phyloP scores from a whole-genome alignment of 1,284 basidiomycete species.

The Microbotryum scabiosae region DNA sequence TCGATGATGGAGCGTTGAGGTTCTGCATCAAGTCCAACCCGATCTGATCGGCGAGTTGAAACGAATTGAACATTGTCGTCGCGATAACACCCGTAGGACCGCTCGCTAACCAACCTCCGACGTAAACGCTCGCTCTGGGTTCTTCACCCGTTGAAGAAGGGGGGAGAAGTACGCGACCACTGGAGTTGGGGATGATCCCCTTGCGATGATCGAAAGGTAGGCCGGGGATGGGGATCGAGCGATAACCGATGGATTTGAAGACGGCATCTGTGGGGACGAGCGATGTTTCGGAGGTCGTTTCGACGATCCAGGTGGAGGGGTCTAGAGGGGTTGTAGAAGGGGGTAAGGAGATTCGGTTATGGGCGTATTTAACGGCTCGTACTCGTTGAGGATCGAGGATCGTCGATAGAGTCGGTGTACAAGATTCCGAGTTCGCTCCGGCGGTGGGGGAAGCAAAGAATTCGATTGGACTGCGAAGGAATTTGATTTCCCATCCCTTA shows the following conservation, averaged over 20 bases:
- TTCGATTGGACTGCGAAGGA: constrained; percentile 61
- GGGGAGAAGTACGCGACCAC: not conserved
- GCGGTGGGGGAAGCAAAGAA: constrained; percentile 39
- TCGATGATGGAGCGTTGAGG: not conserved
- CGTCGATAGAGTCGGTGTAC: constrained; percentile 3
- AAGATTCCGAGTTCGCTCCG: not conserved
- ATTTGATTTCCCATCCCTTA: constrained; percentile 72
- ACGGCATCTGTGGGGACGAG: constrained; percentile 63
- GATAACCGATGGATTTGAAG: constrained; percentile 81
- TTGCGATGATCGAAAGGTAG: constrained; percentile 42
- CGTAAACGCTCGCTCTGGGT: constrained; percentile 55
- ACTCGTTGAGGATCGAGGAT: constrained; percentile 9
- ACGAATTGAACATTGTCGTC: constrained; percentile 88
- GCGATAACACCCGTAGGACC: constrained; percentile 91
- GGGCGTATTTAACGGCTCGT: constrained; percentile 20
- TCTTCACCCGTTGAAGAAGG: not conserved
- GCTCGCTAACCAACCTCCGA: constrained; percentile 85
- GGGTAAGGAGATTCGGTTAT: constrained; percentile 25
- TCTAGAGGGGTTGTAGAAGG: constrained; percentile 10
- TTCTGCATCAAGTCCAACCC: constrained; percentile 46
- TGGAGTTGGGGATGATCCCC: constrained; percentile 45
- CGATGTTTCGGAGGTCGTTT: constrained; percentile 50
- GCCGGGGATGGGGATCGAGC: constrained; percentile 43
- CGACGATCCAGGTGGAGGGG: constrained; percentile 9
- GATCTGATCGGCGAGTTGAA: constrained; percentile 64